These are phyloP conservation scores for Fusarium concolor DNA, from an alignment of 2,329 filamentous ascomycete genomes.

Conservation along the genomic window DNA sequence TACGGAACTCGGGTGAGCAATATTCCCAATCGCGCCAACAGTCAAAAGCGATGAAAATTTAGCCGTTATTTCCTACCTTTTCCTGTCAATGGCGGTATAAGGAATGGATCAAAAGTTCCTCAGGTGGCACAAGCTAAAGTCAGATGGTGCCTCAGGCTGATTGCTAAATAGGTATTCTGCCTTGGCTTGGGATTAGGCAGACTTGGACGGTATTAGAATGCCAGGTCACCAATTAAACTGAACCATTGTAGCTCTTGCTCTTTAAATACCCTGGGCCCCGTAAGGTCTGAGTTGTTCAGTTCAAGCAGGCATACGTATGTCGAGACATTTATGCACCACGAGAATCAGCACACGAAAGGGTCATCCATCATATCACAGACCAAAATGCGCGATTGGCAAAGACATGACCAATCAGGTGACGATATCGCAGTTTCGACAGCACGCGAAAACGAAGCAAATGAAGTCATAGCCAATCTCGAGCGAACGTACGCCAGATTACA, in stretches of 20 bases:
- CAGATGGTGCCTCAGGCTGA: neutral
- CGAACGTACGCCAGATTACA: neutral
- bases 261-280: no score
- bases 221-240: no score
- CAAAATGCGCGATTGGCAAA: neutral
- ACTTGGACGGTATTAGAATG: neutral
- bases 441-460: neutral
- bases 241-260: neutral
- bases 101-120: no score
- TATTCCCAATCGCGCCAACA: no score
- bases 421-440: neutral
- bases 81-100: no score
- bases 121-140: no score
- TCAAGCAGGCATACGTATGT: no score
- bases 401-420: neutral
- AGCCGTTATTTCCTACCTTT: no score
- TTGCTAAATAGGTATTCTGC: constrained; percentile 7
- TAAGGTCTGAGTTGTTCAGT: no score
- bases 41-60: no score
- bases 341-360: no score
- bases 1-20: no score
- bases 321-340: neutral
- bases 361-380: neutral
- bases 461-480: neutral
- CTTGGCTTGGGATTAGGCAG: constrained; percentile 21